Percentiles rank a stretch among this genome's conserved stretches.
Evolutionary conservation across 352 stramenopile species (phyloP).

Genomic region (Globisporangium splendens): DNA sequence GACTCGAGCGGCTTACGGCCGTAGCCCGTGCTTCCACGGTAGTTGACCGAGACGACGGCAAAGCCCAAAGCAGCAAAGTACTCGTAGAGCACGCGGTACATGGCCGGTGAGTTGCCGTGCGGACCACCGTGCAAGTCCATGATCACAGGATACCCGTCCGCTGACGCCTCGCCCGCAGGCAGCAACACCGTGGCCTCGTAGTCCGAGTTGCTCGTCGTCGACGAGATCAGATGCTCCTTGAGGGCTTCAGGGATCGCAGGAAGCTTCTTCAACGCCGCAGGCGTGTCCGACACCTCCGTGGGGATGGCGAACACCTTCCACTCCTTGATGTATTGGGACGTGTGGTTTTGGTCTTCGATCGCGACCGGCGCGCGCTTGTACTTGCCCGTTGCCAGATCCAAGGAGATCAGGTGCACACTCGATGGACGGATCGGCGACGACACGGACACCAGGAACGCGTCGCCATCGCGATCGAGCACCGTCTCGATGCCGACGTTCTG

Average conservation of each 20-base stretch:
- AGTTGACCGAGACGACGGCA: slow-evolving; percentile 94
- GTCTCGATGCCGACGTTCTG: slow-evolving; percentile 37
- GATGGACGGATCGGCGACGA: slow-evolving; percentile 49
- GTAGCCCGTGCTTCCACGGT: slow-evolving; percentile 94
- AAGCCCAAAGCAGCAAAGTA: slow-evolving; percentile 90
- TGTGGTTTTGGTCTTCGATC: slow-evolving; percentile 46
- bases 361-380: slow-evolving; percentile 29
- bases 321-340: slow-evolving; percentile 36
- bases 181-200: slow-evolving; percentile 83
- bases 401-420: slow-evolving; percentile 52
- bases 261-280: slow-evolving; percentile 30
- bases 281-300: slow-evolving; percentile 39
- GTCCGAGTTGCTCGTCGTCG: slow-evolving; percentile 36
- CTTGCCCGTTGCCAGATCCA: slow-evolving; percentile 41
- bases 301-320: slow-evolving; percentile 66
- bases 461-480: slow-evolving; percentile 45
- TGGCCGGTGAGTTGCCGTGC: slow-evolving; percentile 83
- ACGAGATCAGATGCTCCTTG: slow-evolving; percentile 43
- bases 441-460: slow-evolving; percentile 43
- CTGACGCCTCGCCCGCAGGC: slow-evolving; percentile 31
- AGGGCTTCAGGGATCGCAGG: slow-evolving; percentile 27
- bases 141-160: slow-evolving; percentile 66
- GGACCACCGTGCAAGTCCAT: slow-evolving; percentile 92
- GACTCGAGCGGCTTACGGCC: slow-evolving; percentile 88
- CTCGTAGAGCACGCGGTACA: slow-evolving; percentile 85